Base-by-base conservation (phyloP, 306 rosid genomes). In the Gastrolobium villosum region DNA sequence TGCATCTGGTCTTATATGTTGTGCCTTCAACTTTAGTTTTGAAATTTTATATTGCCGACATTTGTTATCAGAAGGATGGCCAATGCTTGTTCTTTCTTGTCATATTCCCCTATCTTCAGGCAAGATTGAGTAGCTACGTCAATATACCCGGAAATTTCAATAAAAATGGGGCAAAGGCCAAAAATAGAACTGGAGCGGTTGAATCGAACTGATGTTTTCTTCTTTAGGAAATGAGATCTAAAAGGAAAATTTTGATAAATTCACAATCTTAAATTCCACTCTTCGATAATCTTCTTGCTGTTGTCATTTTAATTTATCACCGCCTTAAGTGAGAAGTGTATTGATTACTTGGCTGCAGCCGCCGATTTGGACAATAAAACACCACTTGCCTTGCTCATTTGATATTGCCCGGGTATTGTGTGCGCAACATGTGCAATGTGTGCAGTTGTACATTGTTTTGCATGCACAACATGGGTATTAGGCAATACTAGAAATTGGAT, bases 161-260 rank as follows among this genome's bases (percentile, higher is more conserved):
- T 55, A 46, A 74, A 78, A 78, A 60, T 65, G 32, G 54, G 84
- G 82, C 15, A 75, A 78, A 69, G 3, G n/a, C 5, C 4, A 10
- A 46, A 48, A 72, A 40, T 0, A 7, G 57, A 72, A 36, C 35
- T 26, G 43, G n/a, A 43, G 52, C 1, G 10, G 52, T 52, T 54
- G 50, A 83, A 74, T 69, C 53, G n/a, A 28, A 44, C 4, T 31
- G 48, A 36, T 65, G 10, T 37, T 44, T 66, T 73, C 63, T 67
- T 67, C 28, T 60, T 68, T 44, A 15, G 44, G 68, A 82, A 67
- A 36, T 76, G 72, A 28, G 28, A 34, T 32, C 46, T 37, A 10
- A 75, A 52, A 43, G 68, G 59, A 52, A 60, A 50, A 35, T 14
- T 32, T 40, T 66, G 68, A 59, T 78, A 11, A 66, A 76, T 56